These are phyloP conservation scores for Carallia pectinifolia DNA, from an alignment of 345 rosid species.

Conservation along the genomic window DNA sequence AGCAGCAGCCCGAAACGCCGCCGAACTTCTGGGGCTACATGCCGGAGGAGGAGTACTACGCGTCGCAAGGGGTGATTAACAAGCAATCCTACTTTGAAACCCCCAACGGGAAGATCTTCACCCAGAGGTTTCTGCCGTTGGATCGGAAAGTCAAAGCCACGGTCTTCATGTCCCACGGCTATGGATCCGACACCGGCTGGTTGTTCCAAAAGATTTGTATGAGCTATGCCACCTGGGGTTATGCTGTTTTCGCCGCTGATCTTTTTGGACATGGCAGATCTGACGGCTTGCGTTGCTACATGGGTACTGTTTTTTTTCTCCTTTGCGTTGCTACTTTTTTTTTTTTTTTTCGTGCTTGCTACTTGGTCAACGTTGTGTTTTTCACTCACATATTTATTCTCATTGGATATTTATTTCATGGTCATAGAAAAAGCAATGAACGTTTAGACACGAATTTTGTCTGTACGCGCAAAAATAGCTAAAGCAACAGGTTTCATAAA, in stretches of 20 bases:
- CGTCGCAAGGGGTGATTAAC: constrained; percentile 82
- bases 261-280: constrained; percentile 95
- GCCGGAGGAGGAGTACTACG: constrained; percentile 88
- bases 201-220: constrained; percentile 90
- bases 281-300: constrained; percentile 86
- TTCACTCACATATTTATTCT: too few relatives aligned
- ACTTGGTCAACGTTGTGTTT: too few relatives aligned
- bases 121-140: constrained; percentile 76
- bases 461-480: too few relatives aligned
- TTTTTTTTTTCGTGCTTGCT: too few relatives aligned
- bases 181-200: constrained; percentile 95
- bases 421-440: too few relatives aligned
- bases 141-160: constrained; percentile 68
- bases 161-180: constrained; percentile 86
- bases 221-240: constrained; percentile 76
- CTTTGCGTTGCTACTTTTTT: too few relatives aligned
- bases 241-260: constrained; percentile 94
- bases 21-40: constrained; percentile 80
- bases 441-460: too few relatives aligned
- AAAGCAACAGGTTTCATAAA: too few relatives aligned
- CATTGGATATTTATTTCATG: too few relatives aligned
- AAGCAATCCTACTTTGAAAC: constrained; percentile 75
- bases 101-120: constrained; percentile 77
- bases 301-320: constrained; percentile 44
- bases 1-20: constrained; percentile 26